Evolutionary conservation across 108 stramenopile genomes (phyloP).

Genomic region (Nitzschia palea): DNA sequence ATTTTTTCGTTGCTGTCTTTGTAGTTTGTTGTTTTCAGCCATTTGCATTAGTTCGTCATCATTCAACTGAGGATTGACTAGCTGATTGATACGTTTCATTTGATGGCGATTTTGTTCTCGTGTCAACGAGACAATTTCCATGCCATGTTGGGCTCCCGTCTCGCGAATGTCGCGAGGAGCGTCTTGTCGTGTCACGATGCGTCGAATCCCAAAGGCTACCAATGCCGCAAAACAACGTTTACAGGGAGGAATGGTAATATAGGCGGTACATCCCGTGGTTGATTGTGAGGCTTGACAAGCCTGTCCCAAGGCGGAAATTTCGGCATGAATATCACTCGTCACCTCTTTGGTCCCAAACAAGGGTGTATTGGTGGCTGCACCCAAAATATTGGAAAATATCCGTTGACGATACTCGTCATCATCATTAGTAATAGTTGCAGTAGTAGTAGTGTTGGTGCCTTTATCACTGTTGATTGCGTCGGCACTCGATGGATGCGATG

Average conservation of each 20-base stretch:
- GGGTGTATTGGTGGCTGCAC: constrained; percentile 23
- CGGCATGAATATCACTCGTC: constrained; percentile 71
- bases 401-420: constrained; percentile 6
- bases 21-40: neutral
- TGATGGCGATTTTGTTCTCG: constrained; percentile 21
- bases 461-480: neutral
- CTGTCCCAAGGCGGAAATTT: constrained; percentile 58
- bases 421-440: constrained; percentile 14
- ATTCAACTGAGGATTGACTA: constrained; percentile 13
- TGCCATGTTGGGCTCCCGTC: neutral
- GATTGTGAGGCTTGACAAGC: constrained; percentile 24
- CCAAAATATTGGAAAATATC: constrained; percentile 19
- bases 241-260: constrained; percentile 81
- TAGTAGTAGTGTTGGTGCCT: neutral
- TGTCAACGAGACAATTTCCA: constrained; percentile 4
- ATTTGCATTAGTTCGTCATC: constrained; percentile 36
- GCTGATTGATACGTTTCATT: constrained; percentile 33
- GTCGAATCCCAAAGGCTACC: constrained; percentile 45
- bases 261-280: constrained; percentile 28
- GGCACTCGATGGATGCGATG: constrained; percentile 11
- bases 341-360: constrained; percentile 28
- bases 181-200: constrained; percentile 50
- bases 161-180: constrained; percentile 7
- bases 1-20: constrained; percentile 2
- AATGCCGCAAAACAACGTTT: constrained; percentile 68